Evolutionary conservation across 345 rosid genomes (phyloP), one percentile per base, ranked within the genome.

Genomic region (Hibiscus trionum): DNA sequence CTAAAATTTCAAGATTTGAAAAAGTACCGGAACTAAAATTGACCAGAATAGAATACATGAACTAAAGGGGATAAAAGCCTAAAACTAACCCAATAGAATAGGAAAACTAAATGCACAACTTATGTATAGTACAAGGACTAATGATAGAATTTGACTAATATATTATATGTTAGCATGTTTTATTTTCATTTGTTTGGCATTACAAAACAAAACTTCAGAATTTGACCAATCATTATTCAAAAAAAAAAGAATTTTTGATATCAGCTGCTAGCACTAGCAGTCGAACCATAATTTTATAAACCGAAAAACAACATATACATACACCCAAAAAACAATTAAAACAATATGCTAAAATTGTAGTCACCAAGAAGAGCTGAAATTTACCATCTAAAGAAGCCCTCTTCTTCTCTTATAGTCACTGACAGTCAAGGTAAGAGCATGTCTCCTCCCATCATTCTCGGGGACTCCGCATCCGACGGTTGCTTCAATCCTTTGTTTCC

Each of bases 331-430:
- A 26, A 15, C 33, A 46, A 17, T 1, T 1, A 5, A 14, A 47
- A 29, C 59, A 67, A 16, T 11, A 49, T 7, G 24, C 44, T 39
- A 39, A 39, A 6, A 39, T 5, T 39, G 44, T 0, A 39, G 11
- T 39, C 44, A 7, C 44, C 44, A 24, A 42, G 29, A 65, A 66
- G 19, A 66, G 21, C 12, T 66, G 57, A 47, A 66, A 46, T 12
- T 49, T 50, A 50, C 44, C 74, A n/a, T 52, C 60, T 90, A 96
- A 58, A 96, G 90, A 75, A 96, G 98, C 62, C 99, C 98, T 80
- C 97, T 91, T 73, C 99, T 86, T 79, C 98, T 93, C 86, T 96
- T 93, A 93, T 96, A 96, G 75, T 93, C 99, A 62, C 99, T 82
- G 56, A 96, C 97, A 12, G 97, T 96, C 79, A 96, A 80, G 57